A percentile compares a stretch with the other conserved stretches of the same genome.
Evolutionary conservation across 257 asterid genomes (phyloP).

Genomic region (Phtheirospermum japonicum): DNA sequence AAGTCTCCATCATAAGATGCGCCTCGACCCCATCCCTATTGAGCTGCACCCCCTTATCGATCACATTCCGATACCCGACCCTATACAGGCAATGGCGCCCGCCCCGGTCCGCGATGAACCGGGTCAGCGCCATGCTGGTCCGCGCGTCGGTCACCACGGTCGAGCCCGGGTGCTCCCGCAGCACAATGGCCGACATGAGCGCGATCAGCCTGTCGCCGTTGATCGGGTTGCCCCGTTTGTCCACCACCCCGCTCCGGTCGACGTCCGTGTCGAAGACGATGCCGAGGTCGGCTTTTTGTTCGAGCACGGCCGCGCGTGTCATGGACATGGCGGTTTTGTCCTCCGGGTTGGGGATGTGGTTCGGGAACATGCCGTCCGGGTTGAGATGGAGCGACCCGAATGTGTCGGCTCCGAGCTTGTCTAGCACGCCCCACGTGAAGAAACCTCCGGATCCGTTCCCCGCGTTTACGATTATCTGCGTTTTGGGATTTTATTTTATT

Average conservation of each 20-base stretch:
- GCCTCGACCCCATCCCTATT: constrained; percentile 65
- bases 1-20: constrained; percentile 92
- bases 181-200: constrained; percentile 70
- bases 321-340: constrained; percentile 85
- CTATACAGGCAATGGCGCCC: constrained; percentile 82
- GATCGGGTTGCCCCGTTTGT: constrained; percentile 66
- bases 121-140: constrained; percentile 65
- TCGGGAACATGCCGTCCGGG: constrained; percentile 98
- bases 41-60: constrained; percentile 78
- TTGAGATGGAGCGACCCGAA: constrained; percentile 83
- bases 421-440: constrained; percentile 88
- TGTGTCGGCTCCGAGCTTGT: constrained; percentile 93
- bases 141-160: constrained; percentile 89
- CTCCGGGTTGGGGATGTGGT: constrained; percentile 94
- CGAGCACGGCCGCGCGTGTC: constrained; percentile 71
- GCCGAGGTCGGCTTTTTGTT: constrained; percentile 75
- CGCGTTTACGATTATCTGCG: constrained; percentile 89
- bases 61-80: constrained; percentile 89
- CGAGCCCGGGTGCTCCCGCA: constrained; percentile 72
- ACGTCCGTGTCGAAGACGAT: constrained; percentile 91
- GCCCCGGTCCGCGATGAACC: constrained; percentile 52
- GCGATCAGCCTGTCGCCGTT: constrained; percentile 85
- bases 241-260: constrained; percentile 87
- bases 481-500: too few species aligned
- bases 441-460: constrained; percentile 98